These are phyloP conservation scores for Hypoxylon sp. DNA, from an alignment of 2,329 filamentous ascomycete species.

Conservation along the genomic window DNA sequence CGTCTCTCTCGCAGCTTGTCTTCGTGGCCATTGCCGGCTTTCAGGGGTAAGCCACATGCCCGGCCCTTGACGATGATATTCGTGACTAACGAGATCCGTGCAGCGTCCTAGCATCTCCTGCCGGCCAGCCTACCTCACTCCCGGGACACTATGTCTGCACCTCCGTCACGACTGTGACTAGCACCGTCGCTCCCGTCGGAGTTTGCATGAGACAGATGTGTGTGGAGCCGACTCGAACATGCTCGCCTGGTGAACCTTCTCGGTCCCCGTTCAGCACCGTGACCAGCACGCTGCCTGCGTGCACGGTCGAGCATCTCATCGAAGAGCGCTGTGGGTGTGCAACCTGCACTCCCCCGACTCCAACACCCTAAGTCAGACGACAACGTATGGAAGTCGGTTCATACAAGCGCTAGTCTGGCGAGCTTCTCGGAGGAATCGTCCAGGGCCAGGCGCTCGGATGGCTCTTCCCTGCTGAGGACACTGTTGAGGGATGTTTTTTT, in stretches of 20 bases:
- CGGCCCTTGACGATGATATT: not conserved
- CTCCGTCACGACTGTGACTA: slow-evolving; percentile 28
- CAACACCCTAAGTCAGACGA: not conserved
- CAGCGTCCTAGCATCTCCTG: slow-evolving; percentile 21
- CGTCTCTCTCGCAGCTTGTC: slow-evolving; percentile 17
- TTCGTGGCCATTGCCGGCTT: slow-evolving; percentile 25
- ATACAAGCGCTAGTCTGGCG: not conserved
- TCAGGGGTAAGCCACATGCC: slow-evolving; percentile 20
- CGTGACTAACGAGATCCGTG: not conserved
- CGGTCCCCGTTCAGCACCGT: slow-evolving; percentile 3
- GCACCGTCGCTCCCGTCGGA: slow-evolving; percentile 5
- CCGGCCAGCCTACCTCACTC: slow-evolving; percentile 14
- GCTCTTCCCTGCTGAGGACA: no score
- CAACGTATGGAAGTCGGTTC: not conserved
- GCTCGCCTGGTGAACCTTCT: slow-evolving; percentile 28
- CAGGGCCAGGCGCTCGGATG: not conserved
- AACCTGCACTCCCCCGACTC: not conserved
- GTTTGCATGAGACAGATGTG: slow-evolving; percentile 11
- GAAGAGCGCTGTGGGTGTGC: slow-evolving; percentile 2
- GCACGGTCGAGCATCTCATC: slow-evolving; percentile 22
- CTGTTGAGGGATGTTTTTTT: no score
- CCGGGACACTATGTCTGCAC: slow-evolving; percentile 30
- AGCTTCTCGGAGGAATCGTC: not conserved
- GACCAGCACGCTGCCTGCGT: slow-evolving; percentile 21
- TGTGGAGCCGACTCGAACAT: slow-evolving; percentile 12